phyloP scores from a whole-genome alignment of 495 filamentous ascomycete species.

The Hypoxylon crocopeplum region DNA sequence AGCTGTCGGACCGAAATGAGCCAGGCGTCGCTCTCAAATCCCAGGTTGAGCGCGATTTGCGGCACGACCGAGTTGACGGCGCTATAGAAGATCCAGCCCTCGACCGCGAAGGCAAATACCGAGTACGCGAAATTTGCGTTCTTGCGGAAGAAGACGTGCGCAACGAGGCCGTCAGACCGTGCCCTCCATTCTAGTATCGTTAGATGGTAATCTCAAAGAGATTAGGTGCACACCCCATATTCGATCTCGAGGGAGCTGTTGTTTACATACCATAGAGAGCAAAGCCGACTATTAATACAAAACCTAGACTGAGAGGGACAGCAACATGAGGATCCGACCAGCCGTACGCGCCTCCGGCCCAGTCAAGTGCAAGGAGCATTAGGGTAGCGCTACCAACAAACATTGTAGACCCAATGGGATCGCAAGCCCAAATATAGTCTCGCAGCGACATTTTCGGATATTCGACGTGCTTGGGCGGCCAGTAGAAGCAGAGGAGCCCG shows the following conservation, averaged over 20 bases:
- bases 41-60: slow-evolving; percentile 60
- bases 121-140: slow-evolving; percentile 61
- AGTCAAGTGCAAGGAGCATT: slow-evolving; percentile 59
- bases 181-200: slow-evolving; percentile 58
- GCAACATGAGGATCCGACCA: slow-evolving; percentile 59
- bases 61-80: slow-evolving; percentile 63
- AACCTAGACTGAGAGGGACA: slow-evolving; percentile 54
- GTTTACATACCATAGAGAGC: slow-evolving; percentile 49
- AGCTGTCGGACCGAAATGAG: slow-evolving; percentile 58
- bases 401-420: slow-evolving; percentile 59
- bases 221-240: no score
- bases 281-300: slow-evolving; percentile 54
- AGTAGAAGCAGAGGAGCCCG: slow-evolving; percentile 59
- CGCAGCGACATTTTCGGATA: slow-evolving; percentile 50
- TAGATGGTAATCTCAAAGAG: background rate
- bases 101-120: slow-evolving; percentile 61
- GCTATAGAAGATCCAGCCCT: slow-evolving; percentile 66
- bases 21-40: slow-evolving; percentile 56
- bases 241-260: background rate
- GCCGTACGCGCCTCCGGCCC: slow-evolving; percentile 57
- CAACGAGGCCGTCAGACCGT: slow-evolving; percentile 57
- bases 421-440: slow-evolving; percentile 57
- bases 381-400: slow-evolving; percentile 58
- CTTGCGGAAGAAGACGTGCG: slow-evolving; percentile 60
- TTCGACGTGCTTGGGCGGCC: slow-evolving; percentile 49